These are phyloP conservation scores for Colletotrichum liaoningense DNA, from an alignment of 2,329 filamentous ascomycete species.

Conservation along the genomic window DNA sequence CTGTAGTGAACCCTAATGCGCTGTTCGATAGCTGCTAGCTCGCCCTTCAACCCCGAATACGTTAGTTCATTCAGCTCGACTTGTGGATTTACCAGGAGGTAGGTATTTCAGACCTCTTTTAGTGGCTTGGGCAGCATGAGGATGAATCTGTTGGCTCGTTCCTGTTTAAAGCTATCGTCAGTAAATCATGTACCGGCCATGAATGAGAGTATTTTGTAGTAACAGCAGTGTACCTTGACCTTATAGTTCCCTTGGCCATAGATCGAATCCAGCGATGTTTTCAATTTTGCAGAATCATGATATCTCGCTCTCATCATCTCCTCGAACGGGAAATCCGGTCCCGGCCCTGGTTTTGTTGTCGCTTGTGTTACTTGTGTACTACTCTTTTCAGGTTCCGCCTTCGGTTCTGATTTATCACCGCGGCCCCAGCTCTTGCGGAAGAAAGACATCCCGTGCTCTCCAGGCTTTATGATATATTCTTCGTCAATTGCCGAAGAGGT, in stretches of 20 bases:
- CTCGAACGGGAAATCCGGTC: not conserved
- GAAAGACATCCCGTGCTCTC: not conserved
- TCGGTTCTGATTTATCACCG: not conserved
- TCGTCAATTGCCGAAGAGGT: not conserved
- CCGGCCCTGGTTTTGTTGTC: not conserved
- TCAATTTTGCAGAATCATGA: not conserved
- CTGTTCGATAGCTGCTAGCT: slow-evolving; percentile 6
- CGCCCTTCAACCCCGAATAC: not conserved
- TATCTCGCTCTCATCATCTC: slow-evolving; percentile 7
- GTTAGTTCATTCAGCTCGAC: not conserved
- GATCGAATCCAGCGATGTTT: slow-evolving; percentile 1
- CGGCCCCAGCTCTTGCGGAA: not conserved
- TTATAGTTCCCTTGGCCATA: slow-evolving; percentile 11
- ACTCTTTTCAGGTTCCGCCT: not conserved
- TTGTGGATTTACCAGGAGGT: not conserved
- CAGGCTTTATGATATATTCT: no score
- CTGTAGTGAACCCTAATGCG: slow-evolving; percentile 3
- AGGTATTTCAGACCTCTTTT: not conserved
- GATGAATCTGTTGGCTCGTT: not conserved
- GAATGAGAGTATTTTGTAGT: not conserved
- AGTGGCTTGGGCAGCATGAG: not conserved
- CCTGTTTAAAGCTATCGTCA: not conserved
- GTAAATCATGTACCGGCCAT: not conserved
- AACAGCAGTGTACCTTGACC: not conserved
- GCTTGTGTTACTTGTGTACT: not conserved